A percentile compares a stretch with the other conserved stretches of the same genome.
phyloP scores from a whole-genome alignment of 306 rosid genomes.

The Lagenaria siceraria region DNA sequence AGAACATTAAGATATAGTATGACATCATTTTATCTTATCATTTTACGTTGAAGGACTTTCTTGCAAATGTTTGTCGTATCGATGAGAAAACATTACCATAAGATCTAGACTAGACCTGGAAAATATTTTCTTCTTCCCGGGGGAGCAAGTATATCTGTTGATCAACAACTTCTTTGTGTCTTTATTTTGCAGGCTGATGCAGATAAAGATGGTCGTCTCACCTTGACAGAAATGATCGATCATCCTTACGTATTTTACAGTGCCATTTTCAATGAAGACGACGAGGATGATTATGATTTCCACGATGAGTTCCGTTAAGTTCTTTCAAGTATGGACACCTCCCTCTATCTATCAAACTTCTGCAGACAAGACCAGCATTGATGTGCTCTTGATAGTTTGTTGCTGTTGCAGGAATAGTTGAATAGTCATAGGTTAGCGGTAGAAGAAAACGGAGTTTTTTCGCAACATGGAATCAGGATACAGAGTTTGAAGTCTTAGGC shows the following conservation, averaged over 20 bases:
- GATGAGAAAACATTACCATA: background rate
- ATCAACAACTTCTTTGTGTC: background rate
- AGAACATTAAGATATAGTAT: background rate
- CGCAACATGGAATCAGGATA: background rate
- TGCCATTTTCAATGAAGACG: constrained; percentile 65
- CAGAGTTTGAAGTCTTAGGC: background rate
- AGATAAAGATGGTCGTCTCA: constrained; percentile 84
- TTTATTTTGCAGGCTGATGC: constrained; percentile 58
- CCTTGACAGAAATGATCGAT: constrained; percentile 83
- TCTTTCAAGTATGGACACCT: background rate
- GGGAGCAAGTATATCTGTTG: background rate
- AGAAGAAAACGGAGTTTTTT: background rate
- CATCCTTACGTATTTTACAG: constrained; percentile 90
- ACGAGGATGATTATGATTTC: constrained; percentile 64
- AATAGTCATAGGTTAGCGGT: background rate
- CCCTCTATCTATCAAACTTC: background rate
- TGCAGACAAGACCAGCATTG: background rate
- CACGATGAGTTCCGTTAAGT: constrained; percentile 86
- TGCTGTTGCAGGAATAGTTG: background rate
- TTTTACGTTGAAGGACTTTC: background rate
- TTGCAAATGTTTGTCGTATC: background rate
- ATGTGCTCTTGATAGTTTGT: background rate
- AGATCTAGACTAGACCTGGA: background rate
- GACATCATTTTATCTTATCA: background rate
- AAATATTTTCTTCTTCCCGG: background rate